phyloP scores from a whole-genome alignment of 768 basidiomycete species.

The Leccinellum rugosiceps region DNA sequence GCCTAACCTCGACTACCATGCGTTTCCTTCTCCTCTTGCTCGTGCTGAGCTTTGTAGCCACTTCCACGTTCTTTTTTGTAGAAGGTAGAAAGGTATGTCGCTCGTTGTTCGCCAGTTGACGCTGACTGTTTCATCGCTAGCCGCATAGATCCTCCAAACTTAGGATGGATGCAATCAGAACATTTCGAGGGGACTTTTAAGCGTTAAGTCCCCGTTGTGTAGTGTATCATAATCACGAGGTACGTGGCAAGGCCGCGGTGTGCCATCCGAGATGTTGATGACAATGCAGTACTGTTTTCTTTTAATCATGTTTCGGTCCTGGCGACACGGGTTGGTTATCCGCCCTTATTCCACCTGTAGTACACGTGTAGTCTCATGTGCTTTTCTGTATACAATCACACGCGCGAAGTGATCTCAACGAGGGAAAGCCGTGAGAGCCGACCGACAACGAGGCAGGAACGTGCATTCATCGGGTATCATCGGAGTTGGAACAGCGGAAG shows the following conservation, averaged over 20 bases:
- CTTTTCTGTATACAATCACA: constrained; percentile 8
- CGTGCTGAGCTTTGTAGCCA: constrained; percentile 27
- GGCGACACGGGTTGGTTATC: constrained; percentile 4
- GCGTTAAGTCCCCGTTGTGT: constrained; percentile 22
- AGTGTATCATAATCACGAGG: constrained; percentile 25
- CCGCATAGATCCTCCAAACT: constrained; percentile 17
- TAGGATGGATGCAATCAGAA: constrained; percentile 5
- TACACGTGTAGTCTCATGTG: constrained; percentile 21
- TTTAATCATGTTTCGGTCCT: constrained; percentile 17
- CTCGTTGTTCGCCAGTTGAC: not conserved
- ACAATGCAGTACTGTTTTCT: constrained; percentile 1
- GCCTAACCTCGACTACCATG: constrained; percentile 10
- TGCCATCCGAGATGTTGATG: not conserved
- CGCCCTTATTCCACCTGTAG: constrained; percentile 6
- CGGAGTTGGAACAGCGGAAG: constrained; percentile 20
- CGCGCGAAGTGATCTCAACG: constrained; percentile 24
- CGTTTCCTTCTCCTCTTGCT: constrained; percentile 28
- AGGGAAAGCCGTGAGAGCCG: not conserved
- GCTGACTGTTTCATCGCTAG: constrained; percentile 14
- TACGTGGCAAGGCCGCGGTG: not conserved
- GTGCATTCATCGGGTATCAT: too few species aligned
- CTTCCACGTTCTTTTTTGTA: constrained; percentile 30
- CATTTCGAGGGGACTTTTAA: constrained; percentile 25
- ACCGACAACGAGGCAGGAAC: constrained; percentile 16
- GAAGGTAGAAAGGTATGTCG: constrained; percentile 25